These are phyloP conservation scores for Populus trichocarpa DNA, from an alignment of 441 rosid genomes.

Conservation along the genomic window DNA sequence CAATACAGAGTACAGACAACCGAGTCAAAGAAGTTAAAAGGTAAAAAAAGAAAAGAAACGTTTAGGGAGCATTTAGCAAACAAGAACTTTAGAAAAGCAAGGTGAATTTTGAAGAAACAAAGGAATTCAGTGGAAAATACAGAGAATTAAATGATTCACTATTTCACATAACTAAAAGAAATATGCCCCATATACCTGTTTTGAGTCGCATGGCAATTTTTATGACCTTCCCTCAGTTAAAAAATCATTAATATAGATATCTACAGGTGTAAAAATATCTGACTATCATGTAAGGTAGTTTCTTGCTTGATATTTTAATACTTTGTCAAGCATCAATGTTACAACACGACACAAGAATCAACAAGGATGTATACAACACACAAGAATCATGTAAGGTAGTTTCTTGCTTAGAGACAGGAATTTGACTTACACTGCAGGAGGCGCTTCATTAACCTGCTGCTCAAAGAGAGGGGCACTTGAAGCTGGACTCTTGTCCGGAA, in stretches of 20 bases:
- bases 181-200: neutral
- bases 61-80: neutral
- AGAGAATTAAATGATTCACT: neutral
- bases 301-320: neutral
- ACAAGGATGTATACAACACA: neutral
- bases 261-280: neutral
- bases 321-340: neutral
- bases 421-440: conserved; percentile 57
- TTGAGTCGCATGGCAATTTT: no score
- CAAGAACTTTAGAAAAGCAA: neutral
- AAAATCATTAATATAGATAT: neutral
- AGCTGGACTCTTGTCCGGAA: conserved; percentile 60
- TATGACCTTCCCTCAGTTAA: neutral
- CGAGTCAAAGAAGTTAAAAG: neutral
- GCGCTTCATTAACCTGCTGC: conserved; percentile 63
- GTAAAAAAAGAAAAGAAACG: neutral
- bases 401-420: neutral
- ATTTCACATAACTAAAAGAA: neutral
- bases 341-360: neutral
- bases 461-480: conserved; percentile 60
- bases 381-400: no score
- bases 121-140: neutral
- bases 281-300: neutral
- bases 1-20: neutral
- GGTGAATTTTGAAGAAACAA: neutral